Evolutionary conservation across 1,139 yeast genomes (phyloP).

Genomic region (Protomyces macrosporus): DNA sequence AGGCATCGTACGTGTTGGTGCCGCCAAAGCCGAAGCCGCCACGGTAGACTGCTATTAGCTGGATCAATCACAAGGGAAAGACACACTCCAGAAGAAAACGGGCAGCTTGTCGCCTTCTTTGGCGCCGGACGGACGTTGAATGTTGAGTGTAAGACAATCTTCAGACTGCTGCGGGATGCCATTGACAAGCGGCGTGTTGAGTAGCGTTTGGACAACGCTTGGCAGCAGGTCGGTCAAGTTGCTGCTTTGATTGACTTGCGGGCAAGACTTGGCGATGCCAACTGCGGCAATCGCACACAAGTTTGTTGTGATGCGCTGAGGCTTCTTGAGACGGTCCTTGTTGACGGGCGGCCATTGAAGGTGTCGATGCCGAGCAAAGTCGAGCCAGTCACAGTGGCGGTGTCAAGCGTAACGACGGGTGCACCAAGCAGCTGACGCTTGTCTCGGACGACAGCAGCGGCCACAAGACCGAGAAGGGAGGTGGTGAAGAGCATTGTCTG

Average conservation of each 20-base stretch:
- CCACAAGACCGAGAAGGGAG: not conserved
- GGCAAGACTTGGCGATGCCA: not conserved
- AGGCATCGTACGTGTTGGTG: constrained; percentile 12
- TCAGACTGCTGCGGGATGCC: constrained; percentile 34
- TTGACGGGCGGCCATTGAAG: constrained; percentile 24
- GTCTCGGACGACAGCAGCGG: not conserved
- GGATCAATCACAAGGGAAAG: constrained; percentile 35
- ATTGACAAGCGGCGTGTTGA: constrained; percentile 7
- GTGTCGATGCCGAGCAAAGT: not conserved
- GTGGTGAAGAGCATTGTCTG: not conserved
- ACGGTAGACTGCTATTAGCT: constrained; percentile 35
- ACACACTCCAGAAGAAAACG: constrained; percentile 38
- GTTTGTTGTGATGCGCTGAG: not conserved
- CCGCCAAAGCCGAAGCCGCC: constrained; percentile 26
- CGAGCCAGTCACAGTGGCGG: not conserved
- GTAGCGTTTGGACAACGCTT: constrained; percentile 25
- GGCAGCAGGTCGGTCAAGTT: not conserved
- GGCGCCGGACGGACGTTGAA: not conserved
- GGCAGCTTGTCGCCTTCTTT: not conserved
- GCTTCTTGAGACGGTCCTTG: not conserved
- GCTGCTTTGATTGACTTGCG: not conserved
- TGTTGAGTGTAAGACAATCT: constrained; percentile 26
- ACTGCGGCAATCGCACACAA: constrained; percentile 14
- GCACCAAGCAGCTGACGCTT: not conserved
- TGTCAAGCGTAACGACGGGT: not conserved